Percentiles rank a stretch among this genome's conserved stretches.
These are phyloP conservation scores for Emmonsiellopsis sp. DNA, from an alignment of 2,329 filamentous ascomycete species.

Conservation along the genomic window DNA sequence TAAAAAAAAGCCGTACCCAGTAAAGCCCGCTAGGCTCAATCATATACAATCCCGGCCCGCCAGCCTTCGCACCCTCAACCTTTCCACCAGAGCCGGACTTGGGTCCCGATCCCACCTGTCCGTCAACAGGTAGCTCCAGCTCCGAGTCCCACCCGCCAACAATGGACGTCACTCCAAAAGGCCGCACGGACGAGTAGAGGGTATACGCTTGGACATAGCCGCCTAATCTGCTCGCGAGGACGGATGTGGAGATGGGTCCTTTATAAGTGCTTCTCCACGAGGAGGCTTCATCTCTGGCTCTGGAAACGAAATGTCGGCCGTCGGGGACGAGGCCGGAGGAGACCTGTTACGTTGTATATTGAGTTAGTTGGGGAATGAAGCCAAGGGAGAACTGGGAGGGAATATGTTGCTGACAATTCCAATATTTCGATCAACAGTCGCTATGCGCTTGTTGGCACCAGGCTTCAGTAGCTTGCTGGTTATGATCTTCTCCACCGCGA, in stretches of 20 bases:
- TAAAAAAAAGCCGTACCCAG: slow-evolving; percentile 52
- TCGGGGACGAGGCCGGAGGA: slow-evolving; percentile 92
- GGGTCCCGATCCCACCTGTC: slow-evolving; percentile 78
- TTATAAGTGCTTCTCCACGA: slow-evolving; percentile 93
- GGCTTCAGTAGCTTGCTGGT: slow-evolving; percentile 91
- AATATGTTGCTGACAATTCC: slow-evolving; percentile 61
- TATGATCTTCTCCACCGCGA: slow-evolving; percentile 94
- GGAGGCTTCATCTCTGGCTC: slow-evolving; percentile 86
- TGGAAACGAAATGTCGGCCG: slow-evolving; percentile 86
- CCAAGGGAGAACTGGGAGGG: background rate
- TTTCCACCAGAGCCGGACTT: slow-evolving; percentile 75
- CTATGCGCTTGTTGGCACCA: slow-evolving; percentile 93
- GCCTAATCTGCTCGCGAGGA: slow-evolving; percentile 87
- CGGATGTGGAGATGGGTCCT: slow-evolving; percentile 77
- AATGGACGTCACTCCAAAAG: slow-evolving; percentile 94
- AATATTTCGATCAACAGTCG: slow-evolving; percentile 85
- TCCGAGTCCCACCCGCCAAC: slow-evolving; percentile 90
- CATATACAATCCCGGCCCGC: slow-evolving; percentile 95
- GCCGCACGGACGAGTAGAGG: slow-evolving; percentile 90
- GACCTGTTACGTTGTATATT: slow-evolving; percentile 47
- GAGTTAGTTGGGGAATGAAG: slow-evolving; percentile 3
- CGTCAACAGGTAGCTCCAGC: slow-evolving; percentile 74
- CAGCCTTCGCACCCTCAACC: slow-evolving; percentile 63
- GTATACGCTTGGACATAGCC: slow-evolving; percentile 96
- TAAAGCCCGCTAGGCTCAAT: slow-evolving; percentile 94